phyloP scores from a whole-genome alignment of 2,329 filamentous ascomycete genomes.

The Fusarium brevicatenulatum region DNA sequence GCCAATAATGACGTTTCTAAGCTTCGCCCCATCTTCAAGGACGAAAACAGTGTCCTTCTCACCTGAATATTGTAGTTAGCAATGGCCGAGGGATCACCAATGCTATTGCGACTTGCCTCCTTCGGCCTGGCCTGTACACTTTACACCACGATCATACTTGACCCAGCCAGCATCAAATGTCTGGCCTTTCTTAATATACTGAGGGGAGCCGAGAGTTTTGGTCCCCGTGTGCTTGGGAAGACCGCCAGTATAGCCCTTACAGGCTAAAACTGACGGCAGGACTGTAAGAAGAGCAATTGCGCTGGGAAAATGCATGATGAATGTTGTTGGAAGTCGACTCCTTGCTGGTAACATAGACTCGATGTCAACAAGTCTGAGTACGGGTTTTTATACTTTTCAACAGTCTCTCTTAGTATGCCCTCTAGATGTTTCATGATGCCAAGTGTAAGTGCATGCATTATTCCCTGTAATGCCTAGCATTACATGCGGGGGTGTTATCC shows the following conservation, averaged over 20 bases:
- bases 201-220: slow-evolving; percentile 45
- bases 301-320: slow-evolving; percentile 11
- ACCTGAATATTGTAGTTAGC: background rate
- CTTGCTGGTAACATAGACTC: fast-evolving
- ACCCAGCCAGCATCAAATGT: slow-evolving; percentile 48
- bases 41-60: slow-evolving; percentile 54
- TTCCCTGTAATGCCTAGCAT: background rate
- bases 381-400: background rate
- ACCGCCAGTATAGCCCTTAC: slow-evolving; percentile 44
- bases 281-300: slow-evolving; percentile 30
- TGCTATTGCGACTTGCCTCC: slow-evolving; percentile 47
- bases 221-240: slow-evolving; percentile 44
- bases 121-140: slow-evolving; percentile 56
- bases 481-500: background rate
- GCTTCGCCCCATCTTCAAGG: slow-evolving; percentile 53
- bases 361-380: no score
- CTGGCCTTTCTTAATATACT: slow-evolving; percentile 43
- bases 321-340: fast-evolving
- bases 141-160: slow-evolving; percentile 53
- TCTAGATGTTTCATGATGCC: background rate
- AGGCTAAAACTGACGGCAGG: slow-evolving; percentile 45
- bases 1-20: slow-evolving; percentile 59
- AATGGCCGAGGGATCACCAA: fast-evolving
- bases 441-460: background rate
- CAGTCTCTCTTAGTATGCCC: fast-evolving